phyloP scores from a whole-genome alignment of 2,329 filamentous ascomycete genomes.

The Exophiala calicioides region DNA sequence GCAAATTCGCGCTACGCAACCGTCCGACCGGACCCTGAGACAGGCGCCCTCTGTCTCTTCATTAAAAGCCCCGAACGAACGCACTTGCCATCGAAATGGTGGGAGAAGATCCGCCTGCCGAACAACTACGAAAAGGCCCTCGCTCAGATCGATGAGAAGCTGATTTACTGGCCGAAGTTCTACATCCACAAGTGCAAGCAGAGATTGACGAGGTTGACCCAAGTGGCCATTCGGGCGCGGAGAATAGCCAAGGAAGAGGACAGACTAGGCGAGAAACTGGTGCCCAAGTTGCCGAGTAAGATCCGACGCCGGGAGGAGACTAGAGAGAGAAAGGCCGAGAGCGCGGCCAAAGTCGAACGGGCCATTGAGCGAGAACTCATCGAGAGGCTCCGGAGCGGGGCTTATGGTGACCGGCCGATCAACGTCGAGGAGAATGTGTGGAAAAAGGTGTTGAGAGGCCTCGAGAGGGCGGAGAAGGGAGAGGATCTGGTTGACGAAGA shows the following conservation, averaged over 20 bases:
- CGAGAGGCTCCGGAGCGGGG: conserved; percentile 84
- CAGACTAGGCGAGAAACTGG: conserved; percentile 80
- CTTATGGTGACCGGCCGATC: conserved; percentile 89
- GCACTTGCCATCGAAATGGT: conserved; percentile 86
- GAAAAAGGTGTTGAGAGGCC: conserved; percentile 90
- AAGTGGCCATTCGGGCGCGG: conserved; percentile 78
- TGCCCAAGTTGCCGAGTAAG: conserved; percentile 89
- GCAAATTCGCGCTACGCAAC: conserved; percentile 93
- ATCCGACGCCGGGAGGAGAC: conserved; percentile 74
- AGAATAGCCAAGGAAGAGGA: conserved; percentile 86
- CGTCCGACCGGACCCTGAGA: conserved; percentile 76
- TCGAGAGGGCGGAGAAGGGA: conserved; percentile 85
- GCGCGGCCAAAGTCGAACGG: conserved; percentile 88
- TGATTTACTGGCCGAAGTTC: conserved; percentile 95
- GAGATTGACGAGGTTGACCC: conserved; percentile 84
- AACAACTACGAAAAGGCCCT: conserved; percentile 89
- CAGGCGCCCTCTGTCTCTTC: conserved; percentile 86
- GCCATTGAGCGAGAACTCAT: conserved; percentile 95
- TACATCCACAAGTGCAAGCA: conserved; percentile 95
- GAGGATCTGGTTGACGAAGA: conserved; percentile 80
- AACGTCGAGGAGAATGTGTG: conserved; percentile 95
- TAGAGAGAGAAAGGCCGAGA: conserved; percentile 73
- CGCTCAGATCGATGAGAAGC: conserved; percentile 77
- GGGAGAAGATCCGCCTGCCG: conserved; percentile 89
- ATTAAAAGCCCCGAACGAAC: conserved; percentile 92